Evolutionary conservation across 352 stramenopile genomes (phyloP), one percentile per base, ranked within the genome.

Genomic region (Globisporangium apiculatum): DNA sequence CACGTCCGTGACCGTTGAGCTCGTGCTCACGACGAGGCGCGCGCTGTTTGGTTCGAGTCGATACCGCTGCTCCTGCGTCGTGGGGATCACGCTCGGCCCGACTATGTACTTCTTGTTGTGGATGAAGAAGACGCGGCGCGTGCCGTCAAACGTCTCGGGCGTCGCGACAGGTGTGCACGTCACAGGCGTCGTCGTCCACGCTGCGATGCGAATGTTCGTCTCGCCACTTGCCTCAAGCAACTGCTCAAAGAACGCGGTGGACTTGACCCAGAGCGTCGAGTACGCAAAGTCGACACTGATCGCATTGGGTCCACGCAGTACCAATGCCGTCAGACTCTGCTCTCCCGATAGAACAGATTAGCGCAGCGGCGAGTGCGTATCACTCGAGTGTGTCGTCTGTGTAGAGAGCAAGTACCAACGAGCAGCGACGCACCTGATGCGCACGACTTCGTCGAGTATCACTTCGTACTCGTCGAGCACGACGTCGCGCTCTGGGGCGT

Each of bases 71-170:
- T 72, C 76, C 57, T 93, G 83, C 14, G 62, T 63, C 1, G 85
- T 95, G 1, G 85, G 85, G 53, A 95, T 93, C 41, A 68, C 65
- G 54, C 81, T 89, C 0, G 85, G 83, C 0, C 85, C 85, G 15
- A 95, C 79, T 65, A 95, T 89, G 60, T 94, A 94, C 63, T 95
- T 93, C 61, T 95, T 95, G 72, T 95, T 91, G 74, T 91, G 83
- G 1, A 65, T 82, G 57, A 86, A 91, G 5, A 66, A 71, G 1
- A 92, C 76, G 7, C 65, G 53, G 0, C 86, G 74, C 52, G 70
- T 72, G 17, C 65, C 78, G 52, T 90, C 66, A 52, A 94, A 92
- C 6, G 53, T 82, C 42, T 93, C 83, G 2, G 74, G 53, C 7
- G 70, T 86, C 8, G 49, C 61, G 3, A 90, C 69, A 5, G 79